Conservation (phyloP, 2,329 filamentous ascomycete genomes). For the Zymoseptoria passerinii region DNA sequence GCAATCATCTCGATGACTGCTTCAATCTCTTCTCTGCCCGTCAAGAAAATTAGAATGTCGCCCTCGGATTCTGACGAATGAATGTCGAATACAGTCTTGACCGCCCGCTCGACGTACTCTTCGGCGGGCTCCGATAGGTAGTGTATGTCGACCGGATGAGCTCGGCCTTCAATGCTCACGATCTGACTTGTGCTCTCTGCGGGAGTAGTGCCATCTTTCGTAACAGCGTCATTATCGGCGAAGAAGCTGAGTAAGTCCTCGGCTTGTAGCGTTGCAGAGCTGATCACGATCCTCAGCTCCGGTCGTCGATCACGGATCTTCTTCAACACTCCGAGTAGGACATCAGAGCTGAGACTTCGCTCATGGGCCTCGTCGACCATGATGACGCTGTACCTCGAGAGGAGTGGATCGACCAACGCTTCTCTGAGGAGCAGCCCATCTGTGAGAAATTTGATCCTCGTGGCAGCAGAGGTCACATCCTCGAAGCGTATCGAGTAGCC, state of each 20-base stretch:
- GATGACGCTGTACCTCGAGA: conserved; percentile 87
- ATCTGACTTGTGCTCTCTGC: conserved; percentile 50
- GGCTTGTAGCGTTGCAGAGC: conserved; percentile 86
- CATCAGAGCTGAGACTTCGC: conserved; percentile 82
- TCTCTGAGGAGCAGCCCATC: conserved; percentile 87
- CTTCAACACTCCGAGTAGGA: conserved; percentile 81
- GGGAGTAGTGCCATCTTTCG: conserved; percentile 19
- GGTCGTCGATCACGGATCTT: conserved; percentile 75
- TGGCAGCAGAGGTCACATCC: conserved; percentile 77
- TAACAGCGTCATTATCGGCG: conserved; percentile 29
- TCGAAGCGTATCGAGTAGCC: conserved; percentile 91
- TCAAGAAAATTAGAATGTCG: conserved; percentile 85
- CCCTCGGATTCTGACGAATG: conserved; percentile 72
- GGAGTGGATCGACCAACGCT: conserved; percentile 81
- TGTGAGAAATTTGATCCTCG: conserved; percentile 88
- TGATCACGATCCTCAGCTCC: conserved; percentile 80
- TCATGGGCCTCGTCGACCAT: conserved; percentile 99
- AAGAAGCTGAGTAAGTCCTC: conserved; percentile 82
- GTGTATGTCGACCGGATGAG: conserved; percentile 79
- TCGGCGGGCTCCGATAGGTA: conserved; percentile 72
- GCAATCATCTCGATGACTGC: conserved; percentile 68
- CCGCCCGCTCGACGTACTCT: conserved; percentile 75
- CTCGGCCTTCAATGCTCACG: conserved; percentile 77
- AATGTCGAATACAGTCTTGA: conserved; percentile 80
- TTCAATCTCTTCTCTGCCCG: conserved; percentile 89